phyloP scores from a whole-genome alignment of 116 monocot genomes.

The Zostera marina region DNA sequence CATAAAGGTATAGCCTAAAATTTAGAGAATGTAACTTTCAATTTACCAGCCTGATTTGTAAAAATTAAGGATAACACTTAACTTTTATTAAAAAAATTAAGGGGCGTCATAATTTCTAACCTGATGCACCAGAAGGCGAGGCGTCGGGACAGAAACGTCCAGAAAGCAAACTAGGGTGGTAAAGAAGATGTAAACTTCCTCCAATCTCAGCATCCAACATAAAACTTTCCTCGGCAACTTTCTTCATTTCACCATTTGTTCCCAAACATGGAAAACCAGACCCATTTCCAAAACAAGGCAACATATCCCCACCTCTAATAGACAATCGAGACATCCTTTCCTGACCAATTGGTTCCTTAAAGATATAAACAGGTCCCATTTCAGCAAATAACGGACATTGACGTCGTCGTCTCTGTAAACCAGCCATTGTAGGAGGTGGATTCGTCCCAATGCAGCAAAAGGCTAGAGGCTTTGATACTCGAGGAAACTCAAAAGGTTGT shows the following conservation, averaged over 20 bases:
- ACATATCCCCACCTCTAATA: slow-evolving; percentile 55
- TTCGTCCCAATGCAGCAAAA: slow-evolving; percentile 94
- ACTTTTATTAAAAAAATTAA: not conserved
- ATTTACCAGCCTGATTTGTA: not conserved
- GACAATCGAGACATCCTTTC: slow-evolving; percentile 71
- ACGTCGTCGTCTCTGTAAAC: slow-evolving; percentile 53
- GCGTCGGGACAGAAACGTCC: slow-evolving; percentile 80
- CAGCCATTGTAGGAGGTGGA: slow-evolving; percentile 80
- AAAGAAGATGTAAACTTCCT: slow-evolving; percentile 69
- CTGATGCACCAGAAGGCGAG: slow-evolving; percentile 88
- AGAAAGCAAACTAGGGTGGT: slow-evolving; percentile 71
- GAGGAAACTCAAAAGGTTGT: slow-evolving; percentile 70
- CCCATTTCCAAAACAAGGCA: slow-evolving; percentile 75
- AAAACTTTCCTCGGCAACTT: slow-evolving; percentile 60
- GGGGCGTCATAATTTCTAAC: slow-evolving; percentile 14
- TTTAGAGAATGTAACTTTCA: not conserved
- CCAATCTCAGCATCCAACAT: slow-evolving; percentile 56
- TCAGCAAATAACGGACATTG: slow-evolving; percentile 97
- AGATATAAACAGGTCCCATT: slow-evolving; percentile 92
- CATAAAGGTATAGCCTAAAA: not conserved
- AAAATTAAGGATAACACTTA: slow-evolving; percentile 1
- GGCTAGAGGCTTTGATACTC: slow-evolving; percentile 70
- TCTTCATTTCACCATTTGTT: slow-evolving; percentile 39
- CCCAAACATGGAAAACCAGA: slow-evolving; percentile 51
- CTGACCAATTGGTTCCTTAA: slow-evolving; percentile 78